Evolutionary conservation across 164 flowering plant species (phyloP), one percentile per base, ranked within the genome.

Genomic region (Stephania yunnanensis): DNA sequence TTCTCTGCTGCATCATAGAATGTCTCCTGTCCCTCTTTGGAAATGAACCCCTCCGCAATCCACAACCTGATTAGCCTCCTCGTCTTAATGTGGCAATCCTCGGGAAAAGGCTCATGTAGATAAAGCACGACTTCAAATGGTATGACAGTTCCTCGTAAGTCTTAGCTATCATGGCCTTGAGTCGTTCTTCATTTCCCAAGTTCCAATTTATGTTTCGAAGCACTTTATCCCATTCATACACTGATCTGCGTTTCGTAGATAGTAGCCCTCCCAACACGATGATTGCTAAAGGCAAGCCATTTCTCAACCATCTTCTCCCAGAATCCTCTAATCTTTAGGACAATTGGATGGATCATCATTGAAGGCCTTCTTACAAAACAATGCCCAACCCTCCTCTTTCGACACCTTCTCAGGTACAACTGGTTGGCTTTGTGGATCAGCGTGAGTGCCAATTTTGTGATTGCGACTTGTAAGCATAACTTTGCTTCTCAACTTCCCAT

Each of bases 401-500:
- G 5, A 55, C 12, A 82, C 22, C 66, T 9, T 44, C 13, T 7
- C 19, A 5, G 73, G 75, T 29, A 58, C 30, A 25, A 73, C 69
- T 5, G 72, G 25, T 25, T 25, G 25, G 25, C 25, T 25, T 25
- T 25, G 25, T 25, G 67, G 64, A 74, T 85, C 82, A 0, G 75
- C 76, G 74, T 72, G 25, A 22, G 42, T 4, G 13, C 81, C 86
- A 10, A 84, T 75, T 0, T 31, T 31, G n/a, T 63, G 61, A 20
- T 72, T 71, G 29, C 84, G 80, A 4, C 84, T 75, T 0, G 88
- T 84, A 22, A 83, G 73, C 25, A 83, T 1, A 9, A 86, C 22
- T 69, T 61, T 80, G 70, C 80, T 83, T 1, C 69, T 72, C 7
- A 1, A 4, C 11, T 10, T 72, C 4, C 19, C 53, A 5, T 46